Evolutionary conservation across 768 basidiomycete species (phyloP).

Genomic region (Xerocomellus chrysenteron): DNA sequence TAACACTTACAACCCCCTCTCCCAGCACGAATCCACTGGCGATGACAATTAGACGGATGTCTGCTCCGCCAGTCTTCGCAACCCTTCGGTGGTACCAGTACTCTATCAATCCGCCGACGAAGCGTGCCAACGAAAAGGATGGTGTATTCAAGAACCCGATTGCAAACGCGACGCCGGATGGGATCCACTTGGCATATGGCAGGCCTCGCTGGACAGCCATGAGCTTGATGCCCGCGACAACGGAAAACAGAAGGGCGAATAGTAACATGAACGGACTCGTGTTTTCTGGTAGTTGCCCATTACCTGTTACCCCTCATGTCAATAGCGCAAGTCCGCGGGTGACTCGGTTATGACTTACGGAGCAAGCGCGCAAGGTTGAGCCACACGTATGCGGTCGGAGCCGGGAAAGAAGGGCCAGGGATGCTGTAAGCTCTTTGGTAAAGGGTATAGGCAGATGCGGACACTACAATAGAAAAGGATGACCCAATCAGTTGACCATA

Average conservation of each 20-base stretch:
- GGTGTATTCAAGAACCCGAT: constrained; percentile 97
- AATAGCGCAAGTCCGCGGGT: not conserved
- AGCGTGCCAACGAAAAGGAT: constrained; percentile 87
- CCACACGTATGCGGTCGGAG: constrained; percentile 96
- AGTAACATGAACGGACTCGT: constrained; percentile 74
- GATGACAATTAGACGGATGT: constrained; percentile 78
- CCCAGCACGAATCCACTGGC: constrained; percentile 96
- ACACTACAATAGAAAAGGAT: constrained; percentile 82
- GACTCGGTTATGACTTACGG: constrained; percentile 45
- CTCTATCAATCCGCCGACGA: constrained; percentile 85
- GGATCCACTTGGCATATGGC: constrained; percentile 74
- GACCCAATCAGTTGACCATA: constrained; percentile 93
- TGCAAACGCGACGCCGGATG: constrained; percentile 92
- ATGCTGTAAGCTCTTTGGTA: constrained; percentile 88
- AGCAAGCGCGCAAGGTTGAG: constrained; percentile 71
- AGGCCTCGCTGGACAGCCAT: constrained; percentile 48
- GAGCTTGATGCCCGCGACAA: constrained; percentile 66
- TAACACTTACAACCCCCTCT: constrained; percentile 86
- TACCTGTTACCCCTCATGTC: constrained; percentile 46
- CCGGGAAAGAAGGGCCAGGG: constrained; percentile 93
- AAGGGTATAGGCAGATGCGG: constrained; percentile 81
- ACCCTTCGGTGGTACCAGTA: constrained; percentile 58
- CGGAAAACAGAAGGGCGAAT: constrained; percentile 71
- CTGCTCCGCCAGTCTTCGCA: constrained; percentile 48
- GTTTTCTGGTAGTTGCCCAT: constrained; percentile 79